Conservation (phyloP, 177 flowering plant species). For the Tripterygium wilfordii region DNA sequence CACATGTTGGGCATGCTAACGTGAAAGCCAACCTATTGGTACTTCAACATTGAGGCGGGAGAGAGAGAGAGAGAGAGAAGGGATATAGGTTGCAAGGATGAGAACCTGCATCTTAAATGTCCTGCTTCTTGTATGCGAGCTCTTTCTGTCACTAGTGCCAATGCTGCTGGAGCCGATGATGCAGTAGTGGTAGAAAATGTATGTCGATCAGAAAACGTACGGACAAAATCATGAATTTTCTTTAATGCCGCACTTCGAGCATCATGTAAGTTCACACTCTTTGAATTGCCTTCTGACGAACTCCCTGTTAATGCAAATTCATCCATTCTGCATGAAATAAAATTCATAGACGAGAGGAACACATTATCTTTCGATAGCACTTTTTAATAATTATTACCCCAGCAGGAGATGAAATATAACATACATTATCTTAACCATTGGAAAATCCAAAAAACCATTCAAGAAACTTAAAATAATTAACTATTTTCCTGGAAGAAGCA, state of each 20-base stretch:
- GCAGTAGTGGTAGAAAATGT: slow-evolving; percentile 71
- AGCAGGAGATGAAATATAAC: too few relatives aligned
- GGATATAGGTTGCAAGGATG: too few relatives aligned
- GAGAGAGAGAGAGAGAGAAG: not conserved
- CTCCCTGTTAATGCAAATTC: slow-evolving; percentile 57
- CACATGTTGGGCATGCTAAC: too few relatives aligned
- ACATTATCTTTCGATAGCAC: too few relatives aligned
- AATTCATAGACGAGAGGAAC: too few relatives aligned
- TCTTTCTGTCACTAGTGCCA: slow-evolving; percentile 74
- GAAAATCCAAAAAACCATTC: too few relatives aligned
- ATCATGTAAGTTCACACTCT: slow-evolving; percentile 69
- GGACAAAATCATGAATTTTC: slow-evolving; percentile 76
- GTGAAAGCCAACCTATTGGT: too few relatives aligned
- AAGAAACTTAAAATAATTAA: too few relatives aligned
- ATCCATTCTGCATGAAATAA: slow-evolving; percentile 65
- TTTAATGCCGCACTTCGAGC: slow-evolving; percentile 81
- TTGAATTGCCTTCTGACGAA: slow-evolving; percentile 60
- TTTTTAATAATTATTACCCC: too few relatives aligned
- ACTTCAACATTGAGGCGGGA: slow-evolving; percentile 1
- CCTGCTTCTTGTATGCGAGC: slow-evolving; percentile 95
- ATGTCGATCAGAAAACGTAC: slow-evolving; percentile 63
- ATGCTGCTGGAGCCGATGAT: slow-evolving; percentile 72
- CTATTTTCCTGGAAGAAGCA: too few relatives aligned
- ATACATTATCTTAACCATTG: too few relatives aligned
- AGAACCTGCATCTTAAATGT: slow-evolving; percentile 99